phyloP scores from a whole-genome alignment of 352 stramenopile species.

The Sclerospora graminicola region DNA sequence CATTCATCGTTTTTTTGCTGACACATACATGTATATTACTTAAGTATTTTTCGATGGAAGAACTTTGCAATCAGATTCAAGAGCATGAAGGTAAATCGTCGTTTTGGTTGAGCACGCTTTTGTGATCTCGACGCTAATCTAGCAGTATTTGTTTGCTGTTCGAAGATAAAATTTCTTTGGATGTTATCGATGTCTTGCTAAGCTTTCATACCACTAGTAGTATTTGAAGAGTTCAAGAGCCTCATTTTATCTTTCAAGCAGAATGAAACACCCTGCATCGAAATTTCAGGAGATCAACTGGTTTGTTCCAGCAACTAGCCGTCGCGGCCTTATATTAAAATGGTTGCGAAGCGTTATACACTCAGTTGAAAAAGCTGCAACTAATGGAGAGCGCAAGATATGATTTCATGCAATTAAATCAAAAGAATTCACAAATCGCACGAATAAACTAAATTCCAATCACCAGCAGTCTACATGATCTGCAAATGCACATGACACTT shows the following conservation, averaged over 20 bases:
- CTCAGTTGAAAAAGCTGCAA: too few species aligned
- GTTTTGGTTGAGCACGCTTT: too few species aligned
- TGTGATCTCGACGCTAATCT: too few species aligned
- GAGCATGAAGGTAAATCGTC: constrained; percentile 59
- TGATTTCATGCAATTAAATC: too few species aligned
- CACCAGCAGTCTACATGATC: constrained; percentile 57
- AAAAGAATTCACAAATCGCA: too few species aligned
- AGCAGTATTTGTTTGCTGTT: constrained; percentile 2
- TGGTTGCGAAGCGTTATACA: too few species aligned
- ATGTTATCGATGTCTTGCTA: constrained; percentile 73
- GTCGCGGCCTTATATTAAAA: too few species aligned
- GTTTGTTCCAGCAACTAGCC: constrained; percentile 25
- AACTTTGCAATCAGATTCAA: constrained; percentile 71
- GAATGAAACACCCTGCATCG: constrained; percentile 65
- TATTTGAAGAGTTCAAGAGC: constrained; percentile 85
- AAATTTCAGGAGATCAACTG: constrained; percentile 64
- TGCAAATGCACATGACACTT: constrained; percentile 45
- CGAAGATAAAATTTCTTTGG: constrained; percentile 58
- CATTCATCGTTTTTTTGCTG: background rate
- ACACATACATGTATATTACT: constrained; percentile 26
- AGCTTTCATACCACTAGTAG: constrained; percentile 36
- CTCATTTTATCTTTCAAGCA: constrained; percentile 84
- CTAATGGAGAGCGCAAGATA: too few species aligned
- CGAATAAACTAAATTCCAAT: too few species aligned
- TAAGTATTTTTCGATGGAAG: constrained; percentile 86